These are phyloP conservation scores for Mediolabrus comicus DNA, from an alignment of 108 stramenopile genomes.

Conservation along the genomic window DNA sequence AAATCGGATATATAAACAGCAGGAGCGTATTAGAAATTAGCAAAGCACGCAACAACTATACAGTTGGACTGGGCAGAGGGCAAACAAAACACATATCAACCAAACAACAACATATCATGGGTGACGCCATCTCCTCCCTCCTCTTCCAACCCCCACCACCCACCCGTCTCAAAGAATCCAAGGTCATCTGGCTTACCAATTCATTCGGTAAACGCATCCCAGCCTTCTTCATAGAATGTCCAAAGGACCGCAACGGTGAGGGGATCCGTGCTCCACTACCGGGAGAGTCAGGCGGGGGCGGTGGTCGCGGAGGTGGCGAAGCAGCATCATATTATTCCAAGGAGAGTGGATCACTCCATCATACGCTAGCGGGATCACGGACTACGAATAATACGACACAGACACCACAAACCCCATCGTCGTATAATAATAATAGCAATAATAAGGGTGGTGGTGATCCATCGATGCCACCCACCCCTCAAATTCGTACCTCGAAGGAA, in stretches of 20 bases:
- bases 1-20: too few species aligned
- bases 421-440: not conserved
- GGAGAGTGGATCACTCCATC: not conserved
- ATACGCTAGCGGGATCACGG: not conserved
- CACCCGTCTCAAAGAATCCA: conserved; percentile 88
- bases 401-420: not conserved
- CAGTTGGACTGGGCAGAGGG: too few species aligned
- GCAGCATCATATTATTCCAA: conserved; percentile 25
- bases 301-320: conserved; percentile 36
- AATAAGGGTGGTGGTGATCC: not conserved
- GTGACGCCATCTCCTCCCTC: conserved; percentile 82
- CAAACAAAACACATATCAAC: too few species aligned
- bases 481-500: conserved; percentile 50
- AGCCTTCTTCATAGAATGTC: conserved; percentile 80
- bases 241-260: conserved; percentile 26
- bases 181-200: conserved; percentile 88
- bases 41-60: too few species aligned
- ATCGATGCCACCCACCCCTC: conserved; percentile 31
- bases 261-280: conserved; percentile 42
- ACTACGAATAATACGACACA: not conserved
- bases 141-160: conserved; percentile 90
- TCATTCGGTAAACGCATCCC: conserved; percentile 73
- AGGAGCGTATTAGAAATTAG: not conserved
- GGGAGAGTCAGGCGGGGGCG: conserved; percentile 43
- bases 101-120: conserved; percentile 51